Evolutionary conservation across 1,284 basidiomycete genomes (phyloP).

Genomic region (Stereum hirsutum): DNA sequence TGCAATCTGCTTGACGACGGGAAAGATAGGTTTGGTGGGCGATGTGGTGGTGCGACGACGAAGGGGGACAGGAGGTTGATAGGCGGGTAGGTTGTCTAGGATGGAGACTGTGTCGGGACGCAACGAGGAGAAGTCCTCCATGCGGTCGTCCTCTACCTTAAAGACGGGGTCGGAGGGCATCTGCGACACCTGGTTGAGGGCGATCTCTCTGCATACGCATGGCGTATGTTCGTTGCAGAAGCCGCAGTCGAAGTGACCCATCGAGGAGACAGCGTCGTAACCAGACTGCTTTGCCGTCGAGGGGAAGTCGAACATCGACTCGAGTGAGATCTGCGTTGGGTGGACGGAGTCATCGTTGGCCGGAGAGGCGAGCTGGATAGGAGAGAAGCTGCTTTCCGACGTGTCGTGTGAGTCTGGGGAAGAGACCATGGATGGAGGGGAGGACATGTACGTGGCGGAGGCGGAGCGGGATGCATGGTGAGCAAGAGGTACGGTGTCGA

Average conservation of each 20-base stretch:
- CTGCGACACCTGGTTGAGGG: slow-evolving; percentile 32
- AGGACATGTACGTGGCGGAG: slow-evolving; percentile 17
- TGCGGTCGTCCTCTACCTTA: slow-evolving; percentile 22
- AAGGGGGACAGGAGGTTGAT: slow-evolving; percentile 70
- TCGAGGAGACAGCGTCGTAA: slow-evolving; percentile 23
- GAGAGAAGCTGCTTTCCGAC: slow-evolving; percentile 36
- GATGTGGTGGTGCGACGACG: slow-evolving; percentile 39
- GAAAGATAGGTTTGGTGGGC: slow-evolving; percentile 40
- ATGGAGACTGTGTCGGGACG: slow-evolving; percentile 34
- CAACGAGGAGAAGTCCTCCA: slow-evolving; percentile 6
- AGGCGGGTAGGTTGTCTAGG: slow-evolving; percentile 67
- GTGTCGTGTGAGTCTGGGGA: slow-evolving; percentile 41
- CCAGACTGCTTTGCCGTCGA: slow-evolving; percentile 18
- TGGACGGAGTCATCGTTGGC: slow-evolving; percentile 19
- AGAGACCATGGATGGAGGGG: slow-evolving; percentile 36
- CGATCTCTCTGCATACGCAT: slow-evolving; percentile 67
- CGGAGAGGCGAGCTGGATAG: slow-evolving; percentile 26
- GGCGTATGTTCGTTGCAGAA: slow-evolving; percentile 63
- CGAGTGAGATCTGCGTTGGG: slow-evolving; percentile 19
- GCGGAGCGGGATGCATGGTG: slow-evolving; percentile 12
- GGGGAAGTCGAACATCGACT: slow-evolving; percentile 25
- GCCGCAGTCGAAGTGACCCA: slow-evolving; percentile 45
- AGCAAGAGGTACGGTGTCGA: slow-evolving; percentile 19
- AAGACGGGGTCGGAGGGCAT: slow-evolving; percentile 15
- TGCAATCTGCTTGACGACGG: too few relatives aligned